Evolutionary conservation across 2,329 filamentous ascomycete species (phyloP), one percentile per base, ranked within the genome.

Genomic region (Fusarium nygamai): DNA sequence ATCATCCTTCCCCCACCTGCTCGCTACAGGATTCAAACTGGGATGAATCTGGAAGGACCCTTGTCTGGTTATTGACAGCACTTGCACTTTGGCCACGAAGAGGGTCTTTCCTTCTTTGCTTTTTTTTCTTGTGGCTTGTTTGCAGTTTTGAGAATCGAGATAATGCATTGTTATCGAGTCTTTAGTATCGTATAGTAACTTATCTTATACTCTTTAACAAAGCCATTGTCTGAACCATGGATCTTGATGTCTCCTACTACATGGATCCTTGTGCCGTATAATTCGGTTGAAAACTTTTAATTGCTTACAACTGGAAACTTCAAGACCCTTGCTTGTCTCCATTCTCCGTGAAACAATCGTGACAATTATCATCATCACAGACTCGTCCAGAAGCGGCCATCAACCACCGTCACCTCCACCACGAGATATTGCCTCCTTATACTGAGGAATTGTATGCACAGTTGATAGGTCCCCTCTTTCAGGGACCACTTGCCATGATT

Each of bases 361-460:
- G 64, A 64, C 39, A 51, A 38, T 60, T 34, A 61, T 34, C 41
- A 48, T 41, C 34, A 41, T 56, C 22, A 10, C 54, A 61, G 29
- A 44, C 24, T 44, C 56, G n/a, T 17, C 48, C 16, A 27, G 20
- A 56, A 50, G 47, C 70, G 67, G 71, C 36, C 62, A 67, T 71
- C 53, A 59, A 68, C 71, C 67, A 71, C 71, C 70, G 70, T 61
- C 34, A 59, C 43, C 58, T 72, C 70, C 64, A 66, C 64, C 31
- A 41, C 50, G 24, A 67, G 39, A 54, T 56, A 20, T 27, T 27
- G 20, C 31, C 9, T 33, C 22, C 19, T 36, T 33, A 33, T 57
- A 57, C 29, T 48, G 19, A 22, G 27, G 24, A 29, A 50, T 13
- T 31, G 27, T 31, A 61, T 43, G 44, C 27, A 36, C 38, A 43